Evolutionary conservation across 345 rosid genomes (phyloP).

Genomic region (Murraya paniculata): DNA sequence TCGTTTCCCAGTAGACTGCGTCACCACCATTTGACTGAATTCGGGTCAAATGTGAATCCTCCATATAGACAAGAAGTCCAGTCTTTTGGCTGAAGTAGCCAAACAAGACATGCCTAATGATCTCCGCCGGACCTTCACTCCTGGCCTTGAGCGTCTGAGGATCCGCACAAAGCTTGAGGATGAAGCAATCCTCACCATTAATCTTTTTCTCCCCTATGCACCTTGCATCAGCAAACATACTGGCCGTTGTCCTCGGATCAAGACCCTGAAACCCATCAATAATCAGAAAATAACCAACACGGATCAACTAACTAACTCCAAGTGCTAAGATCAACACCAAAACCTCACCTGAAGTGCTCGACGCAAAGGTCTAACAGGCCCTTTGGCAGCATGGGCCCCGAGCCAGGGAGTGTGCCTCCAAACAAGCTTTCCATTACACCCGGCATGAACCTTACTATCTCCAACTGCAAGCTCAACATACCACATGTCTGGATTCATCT

Average conservation of each 20-base stretch:
- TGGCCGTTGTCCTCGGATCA: slow-evolving; percentile 82
- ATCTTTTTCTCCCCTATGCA: slow-evolving; percentile 82
- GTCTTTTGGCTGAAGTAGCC: slow-evolving; percentile 94
- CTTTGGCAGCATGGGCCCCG: slow-evolving; percentile 84
- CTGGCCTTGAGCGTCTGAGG: slow-evolving; percentile 74
- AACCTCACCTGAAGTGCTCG: slow-evolving; percentile 78
- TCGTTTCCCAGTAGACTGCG: slow-evolving; percentile 89
- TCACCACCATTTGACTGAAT: slow-evolving; percentile 79
- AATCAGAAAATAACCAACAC: slow-evolving; percentile 1
- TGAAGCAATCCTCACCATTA: slow-evolving; percentile 88
- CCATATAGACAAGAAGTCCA: slow-evolving; percentile 80
- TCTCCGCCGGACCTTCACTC: slow-evolving; percentile 91
- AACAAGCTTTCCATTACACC: slow-evolving; percentile 86
- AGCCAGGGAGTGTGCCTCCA: slow-evolving; percentile 98
- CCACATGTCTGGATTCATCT: slow-evolving; percentile 97
- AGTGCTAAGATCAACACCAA: not conserved
- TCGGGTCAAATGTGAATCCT: slow-evolving; percentile 85
- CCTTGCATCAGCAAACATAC: slow-evolving; percentile 78
- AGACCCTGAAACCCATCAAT: slow-evolving; percentile 55
- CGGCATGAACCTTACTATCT: slow-evolving; percentile 84
- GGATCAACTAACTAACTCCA: not conserved
- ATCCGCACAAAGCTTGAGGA: slow-evolving; percentile 71
- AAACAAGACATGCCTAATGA: slow-evolving; percentile 75
- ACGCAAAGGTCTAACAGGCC: slow-evolving; percentile 86
- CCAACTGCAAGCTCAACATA: slow-evolving; percentile 90